Evolutionary conservation across 2,329 filamentous ascomycete species (phyloP).

Genomic region (Herpotrichia juniperi): DNA sequence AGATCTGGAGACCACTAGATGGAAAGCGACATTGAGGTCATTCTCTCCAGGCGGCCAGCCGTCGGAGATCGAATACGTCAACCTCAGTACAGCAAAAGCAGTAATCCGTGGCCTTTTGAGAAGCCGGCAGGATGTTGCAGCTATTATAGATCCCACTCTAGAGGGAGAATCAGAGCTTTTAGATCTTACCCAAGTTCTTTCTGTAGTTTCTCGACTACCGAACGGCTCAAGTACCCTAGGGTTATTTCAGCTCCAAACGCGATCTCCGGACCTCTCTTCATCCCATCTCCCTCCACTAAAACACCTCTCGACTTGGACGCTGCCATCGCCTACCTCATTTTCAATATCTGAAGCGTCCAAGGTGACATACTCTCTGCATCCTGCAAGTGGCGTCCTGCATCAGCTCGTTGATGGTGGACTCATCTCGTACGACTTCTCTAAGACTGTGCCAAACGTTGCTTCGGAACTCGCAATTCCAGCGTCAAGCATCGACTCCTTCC

Average conservation of each 20-base stretch:
- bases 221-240: slow-evolving; percentile 25
- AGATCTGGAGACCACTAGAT: slow-evolving; percentile 50
- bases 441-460: slow-evolving; percentile 65
- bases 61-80: slow-evolving; percentile 39
- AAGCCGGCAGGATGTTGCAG: slow-evolving; percentile 51
- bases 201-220: slow-evolving; percentile 31
- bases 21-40: slow-evolving; percentile 33
- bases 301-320: slow-evolving; percentile 36
- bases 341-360: slow-evolving; percentile 8
- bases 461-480: slow-evolving; percentile 58
- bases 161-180: slow-evolving; percentile 35
- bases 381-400: slow-evolving; percentile 68
- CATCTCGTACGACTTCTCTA: slow-evolving; percentile 67
- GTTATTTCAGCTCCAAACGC: slow-evolving; percentile 37
- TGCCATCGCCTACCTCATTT: slow-evolving; percentile 28
- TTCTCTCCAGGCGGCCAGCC: slow-evolving; percentile 8
- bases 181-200: slow-evolving; percentile 44
- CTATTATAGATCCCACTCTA: slow-evolving; percentile 40
- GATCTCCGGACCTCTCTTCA: slow-evolving; percentile 36
- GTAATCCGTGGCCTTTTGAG: slow-evolving; percentile 52
- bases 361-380: slow-evolving; percentile 62
- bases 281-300: slow-evolving; percentile 37
- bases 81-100: slow-evolving; percentile 44
- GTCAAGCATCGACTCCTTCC: slow-evolving; percentile 64
- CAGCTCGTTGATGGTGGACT: slow-evolving; percentile 62